Base-by-base conservation (phyloP, 768 basidiomycete genomes). In the Chalciporus piperatus region DNA sequence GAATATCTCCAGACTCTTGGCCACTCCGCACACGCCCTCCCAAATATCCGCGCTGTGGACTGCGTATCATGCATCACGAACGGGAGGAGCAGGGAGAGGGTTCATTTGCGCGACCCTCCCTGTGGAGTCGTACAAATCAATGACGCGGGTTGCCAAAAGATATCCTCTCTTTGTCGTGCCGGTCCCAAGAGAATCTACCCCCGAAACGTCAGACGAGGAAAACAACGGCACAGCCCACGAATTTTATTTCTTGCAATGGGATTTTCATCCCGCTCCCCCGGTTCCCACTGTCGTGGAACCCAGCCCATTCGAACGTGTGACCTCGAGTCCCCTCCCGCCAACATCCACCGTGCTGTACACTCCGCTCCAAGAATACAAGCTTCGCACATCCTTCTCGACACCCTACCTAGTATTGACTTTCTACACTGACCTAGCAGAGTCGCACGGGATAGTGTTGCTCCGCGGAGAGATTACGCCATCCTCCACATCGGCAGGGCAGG, bases 331-430 rank as follows among this genome's bases (percentile, higher is more conserved):
- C 13, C 81, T 82, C 57, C 80, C 82, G 14, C 75, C 73, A 46
- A 73, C 71, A 3, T 82, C 93, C 6, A 94, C 93, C 0, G 77
- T 96, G 47, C 76, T 98, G 32, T 96, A 96, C 74, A 94, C 97
- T 0, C 90, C 95, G 2, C 76, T 98, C 39, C 86, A 89, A 58
- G 96, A 98, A 72, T 99, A 92, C 80, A 96, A 97, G 69, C 70
- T 83, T 50, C 84, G 88, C 37, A 78, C 79, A 47, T 78, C 86
- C 16, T 98, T 87, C 67, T 89, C 97, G 7, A 94, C 92, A 5
- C 95, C 96, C 1, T 90, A 92, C 64, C 77, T 99, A 22, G 88
- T 89, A 20, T 62, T 98, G 35, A 98, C 95, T 4, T 83, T 91
- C 68, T 98, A 98, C 70, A 87, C 95, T 45, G 95, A 98, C 61